phyloP scores from a whole-genome alignment of 305 asterid genomes.

The Fraxinus baroniana region DNA sequence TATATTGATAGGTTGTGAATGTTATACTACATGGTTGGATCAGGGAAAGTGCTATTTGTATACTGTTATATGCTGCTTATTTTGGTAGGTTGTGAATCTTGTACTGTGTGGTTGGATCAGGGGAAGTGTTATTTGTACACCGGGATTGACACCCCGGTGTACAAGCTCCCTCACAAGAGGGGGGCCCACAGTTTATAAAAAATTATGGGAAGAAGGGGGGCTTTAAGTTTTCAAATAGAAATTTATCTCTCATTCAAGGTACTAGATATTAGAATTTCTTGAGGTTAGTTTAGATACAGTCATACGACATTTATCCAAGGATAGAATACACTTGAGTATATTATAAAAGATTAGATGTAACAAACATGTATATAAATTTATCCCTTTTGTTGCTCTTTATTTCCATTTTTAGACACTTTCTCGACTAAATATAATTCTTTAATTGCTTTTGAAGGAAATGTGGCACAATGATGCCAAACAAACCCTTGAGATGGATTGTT shows the following conservation, averaged over 20 bases:
- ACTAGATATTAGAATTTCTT: not conserved
- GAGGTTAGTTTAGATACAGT: not conserved
- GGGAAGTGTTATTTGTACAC: too few species aligned
- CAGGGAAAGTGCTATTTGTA: not conserved
- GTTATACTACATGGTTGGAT: slow-evolving; percentile 77
- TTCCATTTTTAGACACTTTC: not conserved
- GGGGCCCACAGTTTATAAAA: too few species aligned
- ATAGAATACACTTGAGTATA: not conserved
- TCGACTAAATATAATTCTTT: not conserved
- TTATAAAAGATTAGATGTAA: not conserved
- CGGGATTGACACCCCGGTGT: too few species aligned
- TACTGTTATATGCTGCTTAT: not conserved
- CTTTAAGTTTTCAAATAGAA: not conserved
- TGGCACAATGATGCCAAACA: too few species aligned
- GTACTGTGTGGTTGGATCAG: slow-evolving; percentile 62
- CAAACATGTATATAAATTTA: not conserved
- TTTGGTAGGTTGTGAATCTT: slow-evolving; percentile 50
- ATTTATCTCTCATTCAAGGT: not conserved
- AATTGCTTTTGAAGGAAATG: not conserved
- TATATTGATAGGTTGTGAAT: slow-evolving; percentile 46
- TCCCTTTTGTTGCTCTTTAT: not conserved
- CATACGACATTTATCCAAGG: not conserved
- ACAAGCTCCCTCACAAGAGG: too few species aligned
- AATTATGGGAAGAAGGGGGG: too few species aligned
- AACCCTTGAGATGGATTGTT: too few species aligned